These are phyloP conservation scores for Pseudogymnoascus sp. DNA, from an alignment of 2,329 filamentous ascomycete genomes.

Conservation along the genomic window DNA sequence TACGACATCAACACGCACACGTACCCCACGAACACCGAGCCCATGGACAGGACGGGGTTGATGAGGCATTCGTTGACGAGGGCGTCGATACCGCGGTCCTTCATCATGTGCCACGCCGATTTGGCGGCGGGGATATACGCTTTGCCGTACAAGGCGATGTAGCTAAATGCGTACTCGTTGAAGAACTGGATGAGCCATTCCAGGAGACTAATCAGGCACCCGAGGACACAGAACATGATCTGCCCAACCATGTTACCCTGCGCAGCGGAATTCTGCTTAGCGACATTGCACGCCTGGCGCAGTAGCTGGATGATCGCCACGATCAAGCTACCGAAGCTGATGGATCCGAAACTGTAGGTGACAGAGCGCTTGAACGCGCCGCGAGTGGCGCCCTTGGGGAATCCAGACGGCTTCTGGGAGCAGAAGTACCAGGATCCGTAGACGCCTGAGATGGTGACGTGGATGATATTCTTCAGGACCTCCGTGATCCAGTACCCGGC, in stretches of 20 bases:
- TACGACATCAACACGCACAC: conserved; percentile 74
- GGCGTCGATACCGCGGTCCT: conserved; percentile 82
- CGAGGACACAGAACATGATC: conserved; percentile 65
- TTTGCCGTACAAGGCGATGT: conserved; percentile 90
- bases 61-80: conserved; percentile 57
- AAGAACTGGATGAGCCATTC: conserved; percentile 84
- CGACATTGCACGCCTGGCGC: conserved; percentile 74
- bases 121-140: conserved; percentile 75
- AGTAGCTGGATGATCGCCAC: conserved; percentile 83
- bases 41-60: conserved; percentile 57
- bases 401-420: conserved; percentile 48
- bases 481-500: conserved; percentile 92
- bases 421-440: conserved; percentile 94
- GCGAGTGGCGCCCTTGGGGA: conserved; percentile 70
- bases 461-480: conserved; percentile 88
- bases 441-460: conserved; percentile 77
- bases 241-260: conserved; percentile 61
- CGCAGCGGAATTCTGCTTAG: conserved; percentile 53
- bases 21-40: conserved; percentile 76
- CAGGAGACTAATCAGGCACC: conserved; percentile 67
- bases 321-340: conserved; percentile 75
- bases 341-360: conserved; percentile 89
- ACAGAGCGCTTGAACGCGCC: conserved; percentile 74
- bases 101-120: conserved; percentile 59
- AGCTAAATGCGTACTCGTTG: conserved; percentile 87